Percentiles rank a stretch among this genome's conserved stretches.
These are phyloP conservation scores for Dendrobium huoshanense DNA, from an alignment of 106 monocot genomes.

Conservation along the genomic window DNA sequence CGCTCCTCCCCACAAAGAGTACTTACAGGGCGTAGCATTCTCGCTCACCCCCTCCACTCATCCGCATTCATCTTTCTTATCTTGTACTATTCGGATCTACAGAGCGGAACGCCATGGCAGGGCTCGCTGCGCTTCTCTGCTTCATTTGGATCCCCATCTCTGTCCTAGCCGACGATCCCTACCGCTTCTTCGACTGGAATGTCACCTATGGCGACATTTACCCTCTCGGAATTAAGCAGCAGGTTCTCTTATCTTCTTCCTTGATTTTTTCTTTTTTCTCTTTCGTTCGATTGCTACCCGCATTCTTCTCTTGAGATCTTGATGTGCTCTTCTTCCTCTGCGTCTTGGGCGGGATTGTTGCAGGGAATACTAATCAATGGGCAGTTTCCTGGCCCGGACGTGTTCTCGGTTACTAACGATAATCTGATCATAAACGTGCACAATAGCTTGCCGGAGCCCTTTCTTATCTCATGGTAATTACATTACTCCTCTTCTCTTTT, in stretches of 20 bases:
- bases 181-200: constrained; percentile 39
- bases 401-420: constrained; percentile 65
- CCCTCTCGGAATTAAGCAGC: constrained; percentile 45
- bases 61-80: no score
- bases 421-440: constrained; percentile 74
- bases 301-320: not conserved
- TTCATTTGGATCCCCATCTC: constrained; percentile 1
- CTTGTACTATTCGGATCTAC: no score
- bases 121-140: not conserved
- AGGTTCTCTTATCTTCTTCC: constrained; percentile 18
- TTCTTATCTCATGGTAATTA: constrained; percentile 59
- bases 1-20: not conserved
- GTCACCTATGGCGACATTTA: constrained; percentile 40
- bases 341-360: not conserved
- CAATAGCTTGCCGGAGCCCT: constrained; percentile 69
- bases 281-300: not conserved
- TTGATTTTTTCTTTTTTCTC: not conserved
- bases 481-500: not conserved
- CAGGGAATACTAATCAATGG: constrained; percentile 90
- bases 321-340: not conserved
- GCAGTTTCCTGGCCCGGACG: constrained; percentile 70
- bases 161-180: constrained; percentile 28
- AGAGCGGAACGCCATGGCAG: not conserved
- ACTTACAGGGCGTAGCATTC: no score
- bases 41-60: no score